Evolutionary conservation across 2,329 filamentous ascomycete species (phyloP).

Genomic region (Cadophora luteo-olivacea): DNA sequence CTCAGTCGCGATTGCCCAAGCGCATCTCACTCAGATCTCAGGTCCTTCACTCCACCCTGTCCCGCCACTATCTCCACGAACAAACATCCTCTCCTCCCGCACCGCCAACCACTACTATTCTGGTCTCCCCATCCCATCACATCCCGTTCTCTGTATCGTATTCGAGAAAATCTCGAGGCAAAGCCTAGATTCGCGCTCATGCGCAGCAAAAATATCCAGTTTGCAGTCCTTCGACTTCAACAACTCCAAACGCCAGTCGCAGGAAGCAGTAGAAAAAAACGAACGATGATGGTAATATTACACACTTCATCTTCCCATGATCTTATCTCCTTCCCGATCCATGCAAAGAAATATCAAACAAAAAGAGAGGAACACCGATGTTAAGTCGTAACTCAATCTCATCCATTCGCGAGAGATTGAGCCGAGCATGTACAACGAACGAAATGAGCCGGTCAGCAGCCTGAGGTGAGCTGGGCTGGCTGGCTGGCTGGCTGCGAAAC

Average conservation of each 20-base stretch:
- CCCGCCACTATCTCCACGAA: not conserved
- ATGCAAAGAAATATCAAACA: not conserved
- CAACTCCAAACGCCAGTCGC: slow-evolving; percentile 7
- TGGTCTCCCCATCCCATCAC: not conserved
- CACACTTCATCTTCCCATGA: not conserved
- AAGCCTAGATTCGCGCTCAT: not conserved
- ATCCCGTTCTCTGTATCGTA: not conserved
- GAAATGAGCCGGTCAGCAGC: no score
- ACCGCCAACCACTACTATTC: not conserved
- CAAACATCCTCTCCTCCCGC: not conserved
- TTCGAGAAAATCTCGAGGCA: not conserved
- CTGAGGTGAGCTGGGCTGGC: not conserved
- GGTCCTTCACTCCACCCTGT: not conserved
- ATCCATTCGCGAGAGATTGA: not conserved
- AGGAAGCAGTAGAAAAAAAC: not conserved
- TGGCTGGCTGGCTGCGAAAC: slow-evolving; percentile 5
- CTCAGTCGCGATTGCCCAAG: not conserved
- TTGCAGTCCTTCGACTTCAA: not conserved
- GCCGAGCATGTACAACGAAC: no score
- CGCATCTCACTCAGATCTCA: not conserved
- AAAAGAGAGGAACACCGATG: not conserved
- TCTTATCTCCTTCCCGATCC: not conserved
- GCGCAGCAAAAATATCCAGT: slow-evolving; percentile 15
- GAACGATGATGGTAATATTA: slow-evolving; percentile 7
- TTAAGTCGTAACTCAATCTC: not conserved